Conservation (phyloP, 2,329 filamentous ascomycete genomes). For the Penicillium sp. region DNA sequence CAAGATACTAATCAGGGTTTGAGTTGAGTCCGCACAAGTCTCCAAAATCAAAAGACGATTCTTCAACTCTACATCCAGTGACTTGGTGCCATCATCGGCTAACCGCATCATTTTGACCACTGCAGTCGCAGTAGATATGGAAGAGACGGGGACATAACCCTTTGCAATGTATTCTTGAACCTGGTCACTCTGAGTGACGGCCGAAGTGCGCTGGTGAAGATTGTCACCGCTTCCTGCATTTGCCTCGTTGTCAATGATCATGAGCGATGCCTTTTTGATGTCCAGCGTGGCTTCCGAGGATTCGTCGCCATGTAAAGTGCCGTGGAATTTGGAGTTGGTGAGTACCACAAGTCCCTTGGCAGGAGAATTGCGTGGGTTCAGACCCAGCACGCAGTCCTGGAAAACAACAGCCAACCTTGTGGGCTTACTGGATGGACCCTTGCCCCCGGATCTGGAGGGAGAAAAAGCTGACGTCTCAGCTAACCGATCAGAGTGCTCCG, state of each 20-base stretch:
- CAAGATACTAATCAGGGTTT: slow-evolving; percentile 79
- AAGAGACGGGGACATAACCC: slow-evolving; percentile 85
- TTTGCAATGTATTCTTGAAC: slow-evolving; percentile 55
- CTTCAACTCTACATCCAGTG: slow-evolving; percentile 75
- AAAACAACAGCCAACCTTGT: slow-evolving; percentile 62
- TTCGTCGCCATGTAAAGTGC: slow-evolving; percentile 65
- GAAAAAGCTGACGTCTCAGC: slow-evolving; percentile 11
- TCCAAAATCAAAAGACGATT: slow-evolving; percentile 89
- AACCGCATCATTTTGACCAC: slow-evolving; percentile 62
- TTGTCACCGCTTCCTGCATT: slow-evolving; percentile 46
- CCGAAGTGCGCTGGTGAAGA: slow-evolving; percentile 28
- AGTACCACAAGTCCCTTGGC: slow-evolving; percentile 80
- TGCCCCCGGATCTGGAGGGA: slow-evolving; percentile 16
- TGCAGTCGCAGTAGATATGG: slow-evolving; percentile 78
- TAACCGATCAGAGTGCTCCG: slow-evolving; percentile 47
- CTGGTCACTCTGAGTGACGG: slow-evolving; percentile 44
- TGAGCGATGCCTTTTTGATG: slow-evolving; percentile 76
- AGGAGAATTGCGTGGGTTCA: slow-evolving; percentile 74
- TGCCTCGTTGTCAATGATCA: slow-evolving; percentile 75
- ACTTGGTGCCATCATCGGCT: slow-evolving; percentile 61
- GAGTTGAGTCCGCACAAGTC: slow-evolving; percentile 94
- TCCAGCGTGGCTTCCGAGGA: slow-evolving; percentile 66
- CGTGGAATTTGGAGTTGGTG: slow-evolving; percentile 73
- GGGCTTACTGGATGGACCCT: slow-evolving; percentile 51
- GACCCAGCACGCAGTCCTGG: slow-evolving; percentile 76